Evolutionary conservation across 495 filamentous ascomycete genomes (phyloP).

Genomic region (Daldinia bambusicola): DNA sequence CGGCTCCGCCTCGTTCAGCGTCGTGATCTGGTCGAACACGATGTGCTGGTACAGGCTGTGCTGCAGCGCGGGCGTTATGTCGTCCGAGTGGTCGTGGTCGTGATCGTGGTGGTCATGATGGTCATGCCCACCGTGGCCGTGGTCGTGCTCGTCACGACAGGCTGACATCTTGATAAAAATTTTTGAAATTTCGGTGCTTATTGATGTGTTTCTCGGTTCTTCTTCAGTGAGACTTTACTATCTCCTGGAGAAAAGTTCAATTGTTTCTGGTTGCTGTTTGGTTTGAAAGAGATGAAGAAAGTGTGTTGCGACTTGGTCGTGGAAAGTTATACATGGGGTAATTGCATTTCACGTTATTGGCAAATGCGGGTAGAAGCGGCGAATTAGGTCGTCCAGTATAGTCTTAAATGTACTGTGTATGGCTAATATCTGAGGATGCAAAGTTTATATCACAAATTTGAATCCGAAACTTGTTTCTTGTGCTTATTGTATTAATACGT

Average conservation of each 20-base stretch:
- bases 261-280: neutral
- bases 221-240: neutral
- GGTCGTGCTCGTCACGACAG: constrained; percentile 58
- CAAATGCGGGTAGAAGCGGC: constrained; percentile 32
- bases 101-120: constrained; percentile 40
- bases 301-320: constrained; percentile 7
- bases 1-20: constrained; percentile 79
- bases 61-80: constrained; percentile 89
- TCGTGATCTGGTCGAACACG: constrained; percentile 84
- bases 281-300: constrained; percentile 11
- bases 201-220: neutral
- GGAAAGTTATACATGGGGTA: constrained; percentile 18
- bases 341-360: constrained; percentile 24
- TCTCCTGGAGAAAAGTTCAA: neutral
- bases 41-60: constrained; percentile 90
- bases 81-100: constrained; percentile 84
- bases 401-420: neutral
- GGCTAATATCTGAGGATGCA: neutral
- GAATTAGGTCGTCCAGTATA: constrained; percentile 11
- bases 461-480: neutral
- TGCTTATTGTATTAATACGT: no score
- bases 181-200: no score
- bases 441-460: neutral
- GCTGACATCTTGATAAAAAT: no score
- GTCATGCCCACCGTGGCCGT: constrained; percentile 51